These are phyloP conservation scores for Cyclostephanos tholiformis DNA, from an alignment of 108 stramenopile genomes.

Conservation along the genomic window DNA sequence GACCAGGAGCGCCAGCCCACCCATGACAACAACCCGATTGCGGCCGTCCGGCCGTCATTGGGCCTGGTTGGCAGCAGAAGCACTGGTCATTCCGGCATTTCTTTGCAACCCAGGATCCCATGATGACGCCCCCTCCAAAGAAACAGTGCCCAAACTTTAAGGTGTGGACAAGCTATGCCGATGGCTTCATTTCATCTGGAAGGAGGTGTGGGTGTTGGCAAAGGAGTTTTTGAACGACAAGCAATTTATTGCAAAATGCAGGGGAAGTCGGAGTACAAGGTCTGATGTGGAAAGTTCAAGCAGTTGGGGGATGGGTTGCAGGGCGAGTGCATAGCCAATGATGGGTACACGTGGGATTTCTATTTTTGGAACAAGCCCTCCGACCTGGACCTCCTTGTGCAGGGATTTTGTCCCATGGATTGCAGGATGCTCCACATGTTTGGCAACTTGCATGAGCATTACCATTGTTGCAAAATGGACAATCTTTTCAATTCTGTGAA, in stretches of 20 bases:
- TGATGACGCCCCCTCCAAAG: too few relatives aligned
- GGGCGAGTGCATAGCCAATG: slow-evolving; percentile 18
- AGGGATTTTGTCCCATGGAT: slow-evolving; percentile 23
- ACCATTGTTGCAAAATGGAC: slow-evolving; percentile 19
- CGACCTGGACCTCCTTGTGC: background rate
- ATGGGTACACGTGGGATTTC: slow-evolving; percentile 22
- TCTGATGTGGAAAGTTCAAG: slow-evolving; percentile 22
- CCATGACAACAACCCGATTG: too few relatives aligned
- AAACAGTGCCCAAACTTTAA: too few relatives aligned
- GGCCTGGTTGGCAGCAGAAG: too few relatives aligned
- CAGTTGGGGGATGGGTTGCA: slow-evolving; percentile 22
- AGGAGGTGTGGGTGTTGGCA: too few relatives aligned
- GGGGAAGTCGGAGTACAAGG: slow-evolving; percentile 17
- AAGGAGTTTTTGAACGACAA: slow-evolving; percentile 3
- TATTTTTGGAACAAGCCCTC: slow-evolving; percentile 21
- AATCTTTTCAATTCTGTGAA: slow-evolving; percentile 20
- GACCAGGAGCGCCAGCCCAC: too few relatives aligned
- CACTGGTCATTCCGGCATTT: too few relatives aligned
- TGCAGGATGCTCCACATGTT: slow-evolving; percentile 21
- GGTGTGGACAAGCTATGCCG: too few relatives aligned
- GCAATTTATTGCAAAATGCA: slow-evolving; percentile 30
- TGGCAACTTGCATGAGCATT: slow-evolving; percentile 3
- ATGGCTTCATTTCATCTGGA: too few relatives aligned
- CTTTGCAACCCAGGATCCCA: too few relatives aligned
- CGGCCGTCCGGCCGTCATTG: too few relatives aligned